phyloP scores from a whole-genome alignment of 345 rosid genomes.

The Hypericum perforatum region DNA sequence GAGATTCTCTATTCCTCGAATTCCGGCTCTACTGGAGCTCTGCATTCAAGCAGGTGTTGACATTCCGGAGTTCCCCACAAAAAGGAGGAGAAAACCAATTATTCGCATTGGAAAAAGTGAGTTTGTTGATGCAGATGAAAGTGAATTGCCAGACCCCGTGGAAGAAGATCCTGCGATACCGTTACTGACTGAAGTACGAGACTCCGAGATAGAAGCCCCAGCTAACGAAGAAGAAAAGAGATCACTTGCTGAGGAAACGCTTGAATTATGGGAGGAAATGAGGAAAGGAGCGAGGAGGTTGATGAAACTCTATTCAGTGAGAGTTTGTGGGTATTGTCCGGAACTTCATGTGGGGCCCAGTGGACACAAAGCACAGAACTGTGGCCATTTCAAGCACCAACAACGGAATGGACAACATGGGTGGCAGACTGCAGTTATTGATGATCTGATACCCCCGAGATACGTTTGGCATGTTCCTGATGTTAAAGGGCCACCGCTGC shows the following conservation, averaged over 20 bases:
- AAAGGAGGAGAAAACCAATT: conserved; percentile 84
- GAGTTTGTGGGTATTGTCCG: conserved; percentile 95
- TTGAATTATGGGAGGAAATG: conserved; percentile 68
- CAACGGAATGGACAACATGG: conserved; percentile 95
- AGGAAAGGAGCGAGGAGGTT: conserved; percentile 71
- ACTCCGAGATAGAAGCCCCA: conserved; percentile 47
- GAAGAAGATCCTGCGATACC: conserved; percentile 44
- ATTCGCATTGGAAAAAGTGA: conserved; percentile 67
- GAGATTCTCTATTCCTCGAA: conserved; percentile 65
- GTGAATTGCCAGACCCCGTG: conserved; percentile 66
- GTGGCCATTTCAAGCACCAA: conserved; percentile 91
- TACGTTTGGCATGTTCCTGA: conserved; percentile 94
- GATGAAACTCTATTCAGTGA: conserved; percentile 71
- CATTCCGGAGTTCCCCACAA: conserved; percentile 56
- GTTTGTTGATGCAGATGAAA: conserved; percentile 85
- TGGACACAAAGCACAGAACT: conserved; percentile 92
- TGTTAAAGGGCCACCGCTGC: conserved; percentile 55
- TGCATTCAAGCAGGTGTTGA: conserved; percentile 90
- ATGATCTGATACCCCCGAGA: conserved; percentile 86
- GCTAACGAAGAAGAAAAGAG: conserved; percentile 43
- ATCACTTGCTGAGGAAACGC: conserved; percentile 67
- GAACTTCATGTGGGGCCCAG: conserved; percentile 86
- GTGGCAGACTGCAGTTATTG: conserved; percentile 81
- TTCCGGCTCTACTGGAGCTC: conserved; percentile 80
- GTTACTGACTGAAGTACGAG: conserved; percentile 44